Base-by-base conservation (phyloP, 345 rosid species). In the Conringia planisiliqua region DNA sequence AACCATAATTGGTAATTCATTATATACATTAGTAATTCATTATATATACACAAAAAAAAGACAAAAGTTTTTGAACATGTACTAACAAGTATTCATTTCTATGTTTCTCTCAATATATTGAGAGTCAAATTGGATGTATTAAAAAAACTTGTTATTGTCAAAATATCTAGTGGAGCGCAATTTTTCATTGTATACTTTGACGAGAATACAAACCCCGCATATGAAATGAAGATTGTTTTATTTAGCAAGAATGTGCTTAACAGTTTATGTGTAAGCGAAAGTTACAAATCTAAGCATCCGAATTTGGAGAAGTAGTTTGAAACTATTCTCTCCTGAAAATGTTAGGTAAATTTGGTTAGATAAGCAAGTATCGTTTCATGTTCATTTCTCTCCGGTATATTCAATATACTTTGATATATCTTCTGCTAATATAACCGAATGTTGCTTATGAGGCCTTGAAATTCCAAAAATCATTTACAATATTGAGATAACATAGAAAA, bases 401-500 rank as follows among this genome's bases (percentile, higher is more conserved):
- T 89, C 97, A 55, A 66, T 40, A 72, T 81, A 88, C 69, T 86
- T 91, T 0, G 89, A 86, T 39, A 79, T 78, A 80, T 94, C 98
- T 85, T 94, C 96, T 0, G 90, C 85, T 81, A 94, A 61, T 62
- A 90, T 85, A 62, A 94, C 97, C 0, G 96, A 83, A 43, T 94
- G 98, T 76, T 94, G 98, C 38, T 97, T 97, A 54, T 91, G 95
- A 73, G 98, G 95, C 84, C 97, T 94, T 85, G 14, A 40, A 55
- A 43, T 32, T 20, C 18, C 55, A 58, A 6, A 8, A 7, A 44
- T 35, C 44, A 70, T 57, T 70, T 43, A 30, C 36, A 44, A 16
- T 44, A 44, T 44, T 44, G 9, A n/a, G 10, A 1, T 44, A 6
- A n/a, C 50, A n/a, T 44, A 18, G 16, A 13, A 42, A 11, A 1